Percentiles rank a stretch among this genome's conserved stretches.
These are phyloP conservation scores for Aspergillus jensenii DNA, from an alignment of 2,329 filamentous ascomycete species.

Conservation along the genomic window DNA sequence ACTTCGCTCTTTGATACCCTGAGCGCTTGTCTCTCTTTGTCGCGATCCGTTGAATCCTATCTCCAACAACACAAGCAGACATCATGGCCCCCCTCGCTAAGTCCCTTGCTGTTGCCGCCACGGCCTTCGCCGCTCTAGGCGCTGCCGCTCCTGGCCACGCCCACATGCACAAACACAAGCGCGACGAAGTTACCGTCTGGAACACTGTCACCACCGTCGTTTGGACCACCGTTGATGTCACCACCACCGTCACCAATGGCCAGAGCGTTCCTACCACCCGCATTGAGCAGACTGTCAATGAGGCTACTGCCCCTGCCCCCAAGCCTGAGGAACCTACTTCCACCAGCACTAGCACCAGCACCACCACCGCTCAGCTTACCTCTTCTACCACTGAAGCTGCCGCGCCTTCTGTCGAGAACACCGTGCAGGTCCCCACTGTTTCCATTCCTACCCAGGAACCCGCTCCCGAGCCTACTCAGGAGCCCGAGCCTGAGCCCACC, in stretches of 20 bases:
- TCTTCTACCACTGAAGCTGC: conserved; percentile 6
- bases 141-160: conserved; percentile 27
- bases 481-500: conserved; percentile 3
- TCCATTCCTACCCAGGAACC: not conserved
- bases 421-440: not conserved
- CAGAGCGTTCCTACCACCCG: conserved; percentile 20
- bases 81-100: conserved; percentile 40
- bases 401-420: conserved; percentile 5
- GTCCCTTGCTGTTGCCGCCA: conserved; percentile 36
- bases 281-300: conserved; percentile 2
- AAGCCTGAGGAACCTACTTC: conserved; percentile 6
- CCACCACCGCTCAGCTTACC: conserved; percentile 15
- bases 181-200: conserved; percentile 45
- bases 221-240: conserved; percentile 50
- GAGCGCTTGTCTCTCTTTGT: conserved; percentile 11
- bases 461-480: conserved; percentile 3
- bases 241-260: conserved; percentile 47
- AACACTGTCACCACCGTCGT: conserved; percentile 50
- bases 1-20: conserved; percentile 11
- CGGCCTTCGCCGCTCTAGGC: conserved; percentile 33
- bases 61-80: conserved; percentile 7
- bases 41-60: not conserved
- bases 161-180: conserved; percentile 30
- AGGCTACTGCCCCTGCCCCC: conserved; percentile 18
- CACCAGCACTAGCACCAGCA: conserved; percentile 1